phyloP scores from a whole-genome alignment of 495 filamentous ascomycete genomes.

The Penicillium coffeae region DNA sequence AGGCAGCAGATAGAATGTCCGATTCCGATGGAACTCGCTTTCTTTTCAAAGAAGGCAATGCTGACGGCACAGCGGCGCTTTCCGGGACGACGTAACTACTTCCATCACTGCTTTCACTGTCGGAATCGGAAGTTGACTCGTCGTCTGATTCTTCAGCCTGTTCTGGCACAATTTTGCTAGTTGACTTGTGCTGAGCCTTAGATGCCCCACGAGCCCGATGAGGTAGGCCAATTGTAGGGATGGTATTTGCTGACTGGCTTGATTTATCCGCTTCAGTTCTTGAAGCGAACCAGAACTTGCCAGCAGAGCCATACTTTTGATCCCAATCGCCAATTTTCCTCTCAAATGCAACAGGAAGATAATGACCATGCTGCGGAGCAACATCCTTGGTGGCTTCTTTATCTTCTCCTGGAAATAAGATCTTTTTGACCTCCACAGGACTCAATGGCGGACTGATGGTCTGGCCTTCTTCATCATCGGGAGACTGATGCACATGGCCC shows the following conservation, averaged over 20 bases:
- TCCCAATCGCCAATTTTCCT: constrained; percentile 42
- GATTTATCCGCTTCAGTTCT: constrained; percentile 4
- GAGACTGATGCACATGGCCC: constrained; percentile 8
- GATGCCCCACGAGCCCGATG: constrained; percentile 14
- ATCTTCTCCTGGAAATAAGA: constrained; percentile 35
- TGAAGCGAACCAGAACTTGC: constrained; percentile 46
- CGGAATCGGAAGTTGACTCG: constrained; percentile 25
- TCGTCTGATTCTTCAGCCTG: background rate
- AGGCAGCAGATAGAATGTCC: constrained; percentile 25
- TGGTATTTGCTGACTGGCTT: constrained; percentile 18
- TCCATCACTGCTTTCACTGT: constrained; percentile 30
- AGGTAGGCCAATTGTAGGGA: constrained; percentile 43
- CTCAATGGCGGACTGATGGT: constrained; percentile 49
- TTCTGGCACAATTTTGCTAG: constrained; percentile 9
- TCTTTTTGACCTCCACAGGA: constrained; percentile 47
- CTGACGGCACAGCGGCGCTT: constrained; percentile 15
- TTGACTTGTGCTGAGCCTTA: constrained; percentile 1
- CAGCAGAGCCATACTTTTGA: constrained; percentile 48
- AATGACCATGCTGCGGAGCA: constrained; percentile 37
- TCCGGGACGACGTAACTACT: constrained; percentile 28
- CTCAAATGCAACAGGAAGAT: constrained; percentile 47
- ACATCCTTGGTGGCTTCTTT: constrained; percentile 3
- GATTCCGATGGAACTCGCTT: constrained; percentile 41
- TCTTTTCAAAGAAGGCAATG: constrained; percentile 31
- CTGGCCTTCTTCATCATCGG: constrained; percentile 21